Conservation (phyloP, 2,329 filamentous ascomycete species). For the Emmonsiellopsis sp. region DNA sequence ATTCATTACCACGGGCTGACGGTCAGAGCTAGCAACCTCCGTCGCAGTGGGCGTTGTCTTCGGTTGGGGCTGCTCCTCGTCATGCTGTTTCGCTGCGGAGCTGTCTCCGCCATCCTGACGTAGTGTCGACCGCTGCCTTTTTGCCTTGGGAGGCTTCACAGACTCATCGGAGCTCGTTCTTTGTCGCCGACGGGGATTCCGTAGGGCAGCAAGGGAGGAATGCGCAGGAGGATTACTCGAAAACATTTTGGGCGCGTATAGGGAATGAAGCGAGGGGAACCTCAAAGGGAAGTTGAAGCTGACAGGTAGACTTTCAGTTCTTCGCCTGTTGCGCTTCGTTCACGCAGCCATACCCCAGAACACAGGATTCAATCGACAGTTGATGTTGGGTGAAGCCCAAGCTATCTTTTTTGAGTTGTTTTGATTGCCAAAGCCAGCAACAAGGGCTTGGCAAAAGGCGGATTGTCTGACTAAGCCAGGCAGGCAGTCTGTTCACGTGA, state of each 20-base stretch:
- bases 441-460: not conserved
- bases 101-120: constrained; percentile 26
- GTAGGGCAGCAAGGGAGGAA: constrained; percentile 10
- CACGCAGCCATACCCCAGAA: not conserved
- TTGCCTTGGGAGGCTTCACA: constrained; percentile 35
- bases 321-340: not conserved
- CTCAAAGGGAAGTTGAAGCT: not conserved
- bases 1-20: constrained; percentile 6
- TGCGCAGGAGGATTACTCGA: constrained; percentile 21
- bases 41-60: not conserved
- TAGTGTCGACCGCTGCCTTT: constrained; percentile 37
- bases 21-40: not conserved
- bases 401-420: not conserved
- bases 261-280: not conserved
- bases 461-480: not conserved
- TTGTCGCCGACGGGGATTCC: constrained; percentile 30
- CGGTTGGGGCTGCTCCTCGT: not conserved
- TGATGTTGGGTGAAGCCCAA: not conserved
- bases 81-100: constrained; percentile 4
- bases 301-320: not conserved
- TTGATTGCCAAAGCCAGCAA: not conserved
- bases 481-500: too few relatives aligned
- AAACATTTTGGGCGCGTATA: constrained; percentile 23
- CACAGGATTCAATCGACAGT: not conserved
- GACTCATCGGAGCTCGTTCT: constrained; percentile 36